These are phyloP conservation scores for Yamadazyma tumulicola DNA, from an alignment of 805 yeast species.

Conservation along the genomic window DNA sequence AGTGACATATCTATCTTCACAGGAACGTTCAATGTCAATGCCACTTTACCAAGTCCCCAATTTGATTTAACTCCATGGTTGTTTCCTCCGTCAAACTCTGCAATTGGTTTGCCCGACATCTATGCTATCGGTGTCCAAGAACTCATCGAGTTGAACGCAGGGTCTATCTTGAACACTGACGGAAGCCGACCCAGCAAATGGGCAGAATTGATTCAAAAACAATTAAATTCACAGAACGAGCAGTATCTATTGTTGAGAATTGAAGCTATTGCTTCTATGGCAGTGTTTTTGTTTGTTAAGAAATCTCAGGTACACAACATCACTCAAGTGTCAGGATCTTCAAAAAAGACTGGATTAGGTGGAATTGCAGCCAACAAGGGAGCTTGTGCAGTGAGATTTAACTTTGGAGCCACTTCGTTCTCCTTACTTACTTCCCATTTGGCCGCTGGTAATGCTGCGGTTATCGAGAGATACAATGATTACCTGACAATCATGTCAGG, in stretches of 20 bases:
- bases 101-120: constrained; percentile 58
- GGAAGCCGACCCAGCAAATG: constrained; percentile 72
- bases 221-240: constrained; percentile 49
- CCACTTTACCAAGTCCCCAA: constrained; percentile 43
- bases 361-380: constrained; percentile 98
- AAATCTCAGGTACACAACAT: constrained; percentile 35
- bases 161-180: constrained; percentile 84
- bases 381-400: constrained; percentile 87
- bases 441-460: constrained; percentile 85
- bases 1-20: constrained; percentile 63
- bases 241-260: constrained; percentile 64
- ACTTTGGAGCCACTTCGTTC: constrained; percentile 73
- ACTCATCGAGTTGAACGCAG: constrained; percentile 87
- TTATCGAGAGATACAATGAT: constrained; percentile 83
- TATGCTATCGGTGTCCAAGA: constrained; percentile 93
- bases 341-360: constrained; percentile 92
- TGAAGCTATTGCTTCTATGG: constrained; percentile 69
- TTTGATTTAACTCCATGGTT: constrained; percentile 75
- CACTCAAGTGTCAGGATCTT: constrained; percentile 88
- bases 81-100: constrained; percentile 58
- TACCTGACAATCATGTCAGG: constrained; percentile 73
- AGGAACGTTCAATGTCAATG: constrained; percentile 89
- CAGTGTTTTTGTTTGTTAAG: constrained; percentile 62
- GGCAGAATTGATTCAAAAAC: constrained; percentile 64
- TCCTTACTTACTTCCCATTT: constrained; percentile 88